These are phyloP conservation scores for Fraxinus nigra DNA, from an alignment of 305 asterid species.

Conservation along the genomic window DNA sequence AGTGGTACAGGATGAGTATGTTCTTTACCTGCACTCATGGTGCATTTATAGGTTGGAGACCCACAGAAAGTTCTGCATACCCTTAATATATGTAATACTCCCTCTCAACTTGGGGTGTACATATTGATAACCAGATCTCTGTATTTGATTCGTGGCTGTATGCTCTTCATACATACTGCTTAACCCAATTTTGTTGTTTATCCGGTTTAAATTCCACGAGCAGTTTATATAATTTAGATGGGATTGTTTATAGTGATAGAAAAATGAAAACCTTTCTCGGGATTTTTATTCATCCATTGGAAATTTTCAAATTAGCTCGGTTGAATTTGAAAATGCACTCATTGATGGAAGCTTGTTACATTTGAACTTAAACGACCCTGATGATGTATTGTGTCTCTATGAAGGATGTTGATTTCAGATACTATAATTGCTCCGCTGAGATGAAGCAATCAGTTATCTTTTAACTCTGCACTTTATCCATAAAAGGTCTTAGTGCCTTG, in stretches of 20 bases:
- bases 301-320: neutral
- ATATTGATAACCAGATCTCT: neutral
- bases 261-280: neutral
- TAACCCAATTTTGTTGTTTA: neutral
- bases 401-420: slow-evolving; percentile 1
- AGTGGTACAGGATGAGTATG: neutral
- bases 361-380: neutral
- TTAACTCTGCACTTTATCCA: neutral
- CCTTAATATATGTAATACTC: neutral
- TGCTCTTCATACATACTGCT: neutral
- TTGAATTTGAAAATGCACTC: neutral
- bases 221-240: neutral
- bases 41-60: neutral
- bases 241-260: neutral
- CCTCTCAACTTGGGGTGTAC: neutral
- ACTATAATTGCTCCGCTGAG: neutral
- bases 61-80: neutral
- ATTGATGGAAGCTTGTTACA: neutral
- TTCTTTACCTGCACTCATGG: neutral
- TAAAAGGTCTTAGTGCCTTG: neutral
- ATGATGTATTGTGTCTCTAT: neutral
- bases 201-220: neutral
- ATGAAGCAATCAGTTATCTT: neutral
- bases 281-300: neutral
- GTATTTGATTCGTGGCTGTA: neutral